Evolutionary conservation across 306 rosid species (phyloP), one percentile per base, ranked within the genome.

Genomic region (Quercus robur): DNA sequence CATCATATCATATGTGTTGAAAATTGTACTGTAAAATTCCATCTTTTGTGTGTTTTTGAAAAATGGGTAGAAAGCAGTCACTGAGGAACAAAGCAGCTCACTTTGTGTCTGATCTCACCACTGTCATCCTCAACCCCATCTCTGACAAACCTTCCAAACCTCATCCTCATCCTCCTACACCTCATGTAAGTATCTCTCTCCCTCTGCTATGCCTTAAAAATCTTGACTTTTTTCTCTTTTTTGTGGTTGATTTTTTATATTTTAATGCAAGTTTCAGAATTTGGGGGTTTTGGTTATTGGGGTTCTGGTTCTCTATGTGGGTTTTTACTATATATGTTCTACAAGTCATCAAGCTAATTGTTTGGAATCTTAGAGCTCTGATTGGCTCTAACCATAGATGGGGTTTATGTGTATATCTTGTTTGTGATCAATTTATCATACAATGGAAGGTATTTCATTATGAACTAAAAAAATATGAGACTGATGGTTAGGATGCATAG

Each of bases 51-150:
- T 35, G 54, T 10, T 19, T 67, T 19, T 20, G 62, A 31, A 76
- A 71, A 33, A 94, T 94, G 98, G 93, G 92, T 78, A 91, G 87
- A 84, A 90, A 86, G 66, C 95, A 83, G 77, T 93, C 95, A 11
- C 62, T 94, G 68, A 89, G 95, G 70, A 86, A 85, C 88, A 94
- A 88, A 87, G 97, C 97, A 62, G 91, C 82, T 41, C 88, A 88
- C 74, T 67, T 94, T 44, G 95, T 94, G 2, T 90, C 97, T 71
- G 99, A 94, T 84, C 82, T 94, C 84, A 90, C 97, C 81, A 94
- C 97, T 26, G 88, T 88, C 56, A 80, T 94, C 46, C 97, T 94
- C 76, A 94, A 94, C 72, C 97, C 97, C 55, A 93, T 93, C 75
- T 93, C 99, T 55, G 95, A 94, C 59, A 90, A 88, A 73, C 84